These are phyloP conservation scores for Tolypocladium amazonense DNA, from an alignment of 2,329 filamentous ascomycete species.

Conservation along the genomic window DNA sequence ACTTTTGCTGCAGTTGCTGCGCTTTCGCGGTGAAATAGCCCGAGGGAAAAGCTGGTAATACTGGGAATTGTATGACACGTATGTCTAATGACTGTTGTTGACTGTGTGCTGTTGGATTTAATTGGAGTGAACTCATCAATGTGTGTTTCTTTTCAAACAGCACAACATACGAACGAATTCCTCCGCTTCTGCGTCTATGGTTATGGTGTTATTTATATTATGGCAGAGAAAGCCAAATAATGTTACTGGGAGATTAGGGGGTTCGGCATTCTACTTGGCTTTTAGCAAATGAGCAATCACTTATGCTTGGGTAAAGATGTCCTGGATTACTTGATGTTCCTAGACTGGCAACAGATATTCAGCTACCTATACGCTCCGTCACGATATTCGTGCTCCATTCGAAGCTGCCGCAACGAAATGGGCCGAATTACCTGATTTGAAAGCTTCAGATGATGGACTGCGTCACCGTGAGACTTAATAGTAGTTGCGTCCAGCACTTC, in stretches of 20 bases:
- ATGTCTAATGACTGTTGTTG: neutral
- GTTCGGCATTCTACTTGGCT: too few relatives aligned
- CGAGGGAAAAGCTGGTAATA: neutral
- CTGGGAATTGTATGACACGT: neutral
- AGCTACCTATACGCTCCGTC: neutral
- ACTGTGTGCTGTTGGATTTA: neutral
- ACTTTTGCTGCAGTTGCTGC: neutral
- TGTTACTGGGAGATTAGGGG: too few relatives aligned
- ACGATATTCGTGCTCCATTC: neutral
- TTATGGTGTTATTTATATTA: too few relatives aligned
- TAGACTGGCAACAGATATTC: too few relatives aligned
- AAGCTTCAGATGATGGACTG: neutral
- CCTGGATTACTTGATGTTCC: too few relatives aligned
- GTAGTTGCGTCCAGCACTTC: neutral
- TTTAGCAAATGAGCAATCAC: too few relatives aligned
- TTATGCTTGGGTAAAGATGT: too few relatives aligned
- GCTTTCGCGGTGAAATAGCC: neutral
- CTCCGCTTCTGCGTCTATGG: too few relatives aligned
- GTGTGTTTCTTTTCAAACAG: too few relatives aligned
- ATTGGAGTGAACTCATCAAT: too few relatives aligned
- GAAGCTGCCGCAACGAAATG: neutral
- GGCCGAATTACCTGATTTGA: neutral
- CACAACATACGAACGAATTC: too few relatives aligned
- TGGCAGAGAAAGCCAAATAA: too few relatives aligned
- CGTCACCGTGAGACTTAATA: neutral